phyloP scores from a whole-genome alignment of 73 alveolate species.

The Paramecium caudatum region DNA sequence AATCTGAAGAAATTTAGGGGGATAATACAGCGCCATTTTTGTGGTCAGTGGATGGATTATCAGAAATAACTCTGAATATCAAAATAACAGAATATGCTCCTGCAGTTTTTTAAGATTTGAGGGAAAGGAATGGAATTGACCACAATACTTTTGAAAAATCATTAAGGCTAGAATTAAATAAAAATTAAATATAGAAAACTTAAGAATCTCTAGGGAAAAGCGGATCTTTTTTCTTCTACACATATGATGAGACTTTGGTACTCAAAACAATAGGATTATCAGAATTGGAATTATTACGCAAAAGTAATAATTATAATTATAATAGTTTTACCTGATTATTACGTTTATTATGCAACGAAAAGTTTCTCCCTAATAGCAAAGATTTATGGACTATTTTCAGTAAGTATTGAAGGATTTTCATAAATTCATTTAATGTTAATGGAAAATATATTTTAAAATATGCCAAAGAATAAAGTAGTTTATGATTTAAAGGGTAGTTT shows the following conservation, averaged over 20 bases:
- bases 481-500: conserved; percentile 60
- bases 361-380: neutral
- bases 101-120: conserved; percentile 7
- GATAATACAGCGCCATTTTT: neutral
- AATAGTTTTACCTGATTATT: conserved; percentile 9
- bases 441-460: conserved; percentile 19
- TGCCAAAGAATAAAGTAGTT: neutral
- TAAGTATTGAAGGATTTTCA: conserved; percentile 38
- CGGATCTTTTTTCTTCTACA: conserved; percentile 46
- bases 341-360: neutral
- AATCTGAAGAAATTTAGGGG: neutral
- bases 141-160: neutral
- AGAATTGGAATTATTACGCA: neutral
- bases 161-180: conserved; percentile 15
- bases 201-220: conserved; percentile 65
- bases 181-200: conserved; percentile 8
- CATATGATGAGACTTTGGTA: conserved; percentile 1
- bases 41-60: neutral
- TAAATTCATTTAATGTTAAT: conserved; percentile 16
- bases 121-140: neutral
- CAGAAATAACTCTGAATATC: neutral
- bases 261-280: conserved; percentile 25
- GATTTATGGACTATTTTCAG: conserved; percentile 17
- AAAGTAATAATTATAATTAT: neutral
- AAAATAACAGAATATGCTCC: conserved; percentile 19